Percentiles rank a stretch among this genome's conserved stretches.
Evolutionary conservation across 345 rosid genomes (phyloP).

Genomic region (Atalantia buxifolia): DNA sequence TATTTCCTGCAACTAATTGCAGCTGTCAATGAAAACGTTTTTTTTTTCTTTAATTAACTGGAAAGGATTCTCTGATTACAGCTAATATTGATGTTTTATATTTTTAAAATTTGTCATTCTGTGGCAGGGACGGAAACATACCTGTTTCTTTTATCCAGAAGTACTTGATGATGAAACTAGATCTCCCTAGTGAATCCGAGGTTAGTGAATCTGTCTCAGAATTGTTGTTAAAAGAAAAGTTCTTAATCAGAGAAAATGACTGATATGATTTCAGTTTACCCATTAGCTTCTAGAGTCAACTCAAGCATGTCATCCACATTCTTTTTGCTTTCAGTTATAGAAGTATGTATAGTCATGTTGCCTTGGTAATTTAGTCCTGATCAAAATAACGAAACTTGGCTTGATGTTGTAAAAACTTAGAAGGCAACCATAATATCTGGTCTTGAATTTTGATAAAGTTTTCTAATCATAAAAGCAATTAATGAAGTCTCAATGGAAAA

Average conservation of each 20-base stretch:
- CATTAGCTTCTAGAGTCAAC: neutral
- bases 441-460: neutral
- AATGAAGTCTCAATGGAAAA: neutral
- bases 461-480: neutral
- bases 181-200: constrained; percentile 66
- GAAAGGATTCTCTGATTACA: neutral
- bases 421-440: neutral
- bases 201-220: constrained; percentile 39
- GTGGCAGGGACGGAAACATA: constrained; percentile 70
- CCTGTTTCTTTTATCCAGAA: constrained; percentile 81
- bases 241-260: constrained; percentile 9
- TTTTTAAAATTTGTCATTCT: neutral
- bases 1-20: neutral
- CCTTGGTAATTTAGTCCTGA: neutral
- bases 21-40: neutral
- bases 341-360: neutral
- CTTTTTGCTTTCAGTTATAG: neutral
- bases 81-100: neutral
- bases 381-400: neutral
- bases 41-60: neutral
- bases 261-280: constrained; percentile 1
- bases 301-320: neutral
- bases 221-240: neutral
- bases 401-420: neutral
- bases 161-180: constrained; percentile 74